phyloP scores from a whole-genome alignment of 2,329 filamentous ascomycete species.

The Scortechinia acanthostroma region DNA sequence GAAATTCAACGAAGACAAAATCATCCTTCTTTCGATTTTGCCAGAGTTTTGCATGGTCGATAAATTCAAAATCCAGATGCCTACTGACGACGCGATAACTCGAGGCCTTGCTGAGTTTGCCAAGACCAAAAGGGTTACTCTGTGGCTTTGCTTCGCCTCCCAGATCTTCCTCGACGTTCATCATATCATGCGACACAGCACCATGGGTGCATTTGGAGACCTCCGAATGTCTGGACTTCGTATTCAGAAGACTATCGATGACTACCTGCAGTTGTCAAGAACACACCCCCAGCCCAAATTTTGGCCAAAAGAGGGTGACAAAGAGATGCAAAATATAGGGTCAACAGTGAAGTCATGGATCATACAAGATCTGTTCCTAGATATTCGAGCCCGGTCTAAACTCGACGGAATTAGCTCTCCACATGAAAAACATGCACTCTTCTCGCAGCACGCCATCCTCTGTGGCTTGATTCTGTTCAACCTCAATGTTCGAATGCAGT shows the following conservation, averaged over 20 bases:
- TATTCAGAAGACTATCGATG: conserved; percentile 13
- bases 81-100: conserved; percentile 17
- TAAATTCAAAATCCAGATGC: conserved; percentile 9
- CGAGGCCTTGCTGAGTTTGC: conserved; percentile 13
- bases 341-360: conserved; percentile 6
- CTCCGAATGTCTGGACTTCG: conserved; percentile 15
- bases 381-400: conserved; percentile 5
- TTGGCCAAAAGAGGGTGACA: conserved; percentile 13
- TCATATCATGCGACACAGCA: conserved; percentile 16
- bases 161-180: conserved; percentile 22
- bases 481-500: conserved; percentile 16
- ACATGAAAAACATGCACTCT: conserved; percentile 13
- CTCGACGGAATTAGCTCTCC: no score
- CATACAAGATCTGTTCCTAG: conserved; percentile 10
- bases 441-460: conserved; percentile 13
- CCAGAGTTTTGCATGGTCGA: conserved; percentile 16
- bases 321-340: conserved; percentile 10
- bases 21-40: conserved; percentile 16
- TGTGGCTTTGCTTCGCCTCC: conserved; percentile 18
- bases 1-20: conserved; percentile 22
- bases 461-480: conserved; percentile 13
- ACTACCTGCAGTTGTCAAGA: conserved; percentile 12
- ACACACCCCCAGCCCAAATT: conserved; percentile 12
- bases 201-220: conserved; percentile 10
- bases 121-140: conserved; percentile 13